Conservation (phyloP, 2,329 filamentous ascomycete genomes). For the Pseudocercospora vitis region DNA sequence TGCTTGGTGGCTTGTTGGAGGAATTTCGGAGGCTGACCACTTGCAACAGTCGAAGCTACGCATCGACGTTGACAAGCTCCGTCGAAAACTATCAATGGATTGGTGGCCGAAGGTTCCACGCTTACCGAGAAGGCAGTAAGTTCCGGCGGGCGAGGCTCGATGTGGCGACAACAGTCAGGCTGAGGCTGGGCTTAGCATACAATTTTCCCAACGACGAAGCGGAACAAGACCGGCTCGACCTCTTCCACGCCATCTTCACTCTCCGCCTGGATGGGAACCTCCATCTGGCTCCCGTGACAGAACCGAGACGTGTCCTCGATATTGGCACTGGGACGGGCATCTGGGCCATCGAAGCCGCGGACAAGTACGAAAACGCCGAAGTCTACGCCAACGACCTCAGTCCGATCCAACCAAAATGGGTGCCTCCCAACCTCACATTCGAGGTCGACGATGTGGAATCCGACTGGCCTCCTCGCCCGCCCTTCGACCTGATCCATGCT, state of each 20-base stretch:
- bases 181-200: neutral
- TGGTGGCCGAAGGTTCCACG: constrained; percentile 5
- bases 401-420: constrained; percentile 32
- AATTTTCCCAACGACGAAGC: constrained; percentile 38
- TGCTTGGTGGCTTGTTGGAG: neutral
- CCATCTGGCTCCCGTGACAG: neutral
- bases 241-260: constrained; percentile 46
- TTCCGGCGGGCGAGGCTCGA: neutral
- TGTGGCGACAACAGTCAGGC: neutral
- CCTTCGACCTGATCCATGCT: constrained; percentile 48
- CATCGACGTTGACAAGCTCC: neutral
- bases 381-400: constrained; percentile 43
- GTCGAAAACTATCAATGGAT: constrained; percentile 7
- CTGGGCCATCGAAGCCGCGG: constrained; percentile 39
- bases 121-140: constrained; percentile 8
- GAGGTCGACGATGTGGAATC: constrained; percentile 28
- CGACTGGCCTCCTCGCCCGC: constrained; percentile 7
- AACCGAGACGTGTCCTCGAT: constrained; percentile 40
- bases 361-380: constrained; percentile 33
- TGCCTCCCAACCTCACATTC: constrained; percentile 31
- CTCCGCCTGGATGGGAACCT: constrained; percentile 35
- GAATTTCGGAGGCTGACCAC: neutral
- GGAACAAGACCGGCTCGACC: constrained; percentile 38
- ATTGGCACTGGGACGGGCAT: constrained; percentile 45
- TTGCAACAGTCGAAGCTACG: constrained; percentile 3